Percentiles rank a stretch among this genome's conserved stretches.
phyloP scores from a whole-genome alignment of 495 filamentous ascomycete genomes.

The Elasticomyces elasticus region DNA sequence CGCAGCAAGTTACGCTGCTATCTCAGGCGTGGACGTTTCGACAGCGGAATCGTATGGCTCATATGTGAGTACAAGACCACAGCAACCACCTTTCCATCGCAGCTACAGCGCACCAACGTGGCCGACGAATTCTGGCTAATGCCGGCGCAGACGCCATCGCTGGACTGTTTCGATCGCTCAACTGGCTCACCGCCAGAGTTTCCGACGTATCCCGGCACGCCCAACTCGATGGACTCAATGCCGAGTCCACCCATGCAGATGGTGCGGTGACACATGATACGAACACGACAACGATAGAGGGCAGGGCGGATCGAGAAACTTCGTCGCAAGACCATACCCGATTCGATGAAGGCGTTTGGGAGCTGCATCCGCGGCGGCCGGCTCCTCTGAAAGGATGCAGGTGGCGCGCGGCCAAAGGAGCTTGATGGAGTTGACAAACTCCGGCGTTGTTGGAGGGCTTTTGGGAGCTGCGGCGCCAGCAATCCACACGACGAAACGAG shows the following conservation, averaged over 20 bases:
- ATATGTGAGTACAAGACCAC: constrained; percentile 24
- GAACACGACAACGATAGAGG: background rate
- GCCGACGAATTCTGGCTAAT: constrained; percentile 13
- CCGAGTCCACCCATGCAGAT: background rate
- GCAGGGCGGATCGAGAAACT: background rate
- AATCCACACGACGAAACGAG: background rate
- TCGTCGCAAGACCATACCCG: background rate
- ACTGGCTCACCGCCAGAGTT: constrained; percentile 47
- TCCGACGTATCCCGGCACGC: constrained; percentile 53
- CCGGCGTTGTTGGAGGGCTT: background rate
- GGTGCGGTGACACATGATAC: background rate
- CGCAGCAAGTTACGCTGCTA: constrained; percentile 62
- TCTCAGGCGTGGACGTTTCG: constrained; percentile 66
- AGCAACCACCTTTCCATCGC: constrained; percentile 8
- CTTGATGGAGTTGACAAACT: constrained; percentile 24
- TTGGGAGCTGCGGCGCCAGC: background rate
- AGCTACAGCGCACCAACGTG: constrained; percentile 4
- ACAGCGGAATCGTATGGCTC: constrained; percentile 48
- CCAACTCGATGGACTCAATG: constrained; percentile 22
- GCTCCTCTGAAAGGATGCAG: background rate
- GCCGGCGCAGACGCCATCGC: constrained; percentile 65
- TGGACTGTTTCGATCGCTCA: constrained; percentile 74
- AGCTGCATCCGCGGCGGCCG: background rate
- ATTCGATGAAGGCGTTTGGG: background rate
- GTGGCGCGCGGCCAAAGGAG: background rate